phyloP scores from a whole-genome alignment of 164 flowering plant species.

The Nymphaea colorata region DNA sequence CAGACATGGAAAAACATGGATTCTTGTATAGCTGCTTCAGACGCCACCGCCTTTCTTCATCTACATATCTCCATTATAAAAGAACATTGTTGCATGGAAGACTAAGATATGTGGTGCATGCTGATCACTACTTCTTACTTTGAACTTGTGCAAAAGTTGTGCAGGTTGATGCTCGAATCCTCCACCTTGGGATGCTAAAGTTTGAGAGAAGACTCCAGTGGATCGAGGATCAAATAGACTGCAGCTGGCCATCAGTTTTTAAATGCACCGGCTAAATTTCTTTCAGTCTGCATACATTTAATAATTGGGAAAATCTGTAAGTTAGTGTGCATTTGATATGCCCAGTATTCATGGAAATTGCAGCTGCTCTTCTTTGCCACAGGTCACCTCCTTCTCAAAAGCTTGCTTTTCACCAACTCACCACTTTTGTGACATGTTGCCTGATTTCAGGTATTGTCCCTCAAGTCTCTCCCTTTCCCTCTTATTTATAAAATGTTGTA shows the following conservation, averaged over 20 bases:
- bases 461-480: too few relatives aligned
- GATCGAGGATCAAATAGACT: constrained; percentile 45
- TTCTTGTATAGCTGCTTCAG: constrained; percentile 70
- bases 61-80: constrained; percentile 42
- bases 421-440: too few relatives aligned
- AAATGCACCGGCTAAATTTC: background rate
- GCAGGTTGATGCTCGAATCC: constrained; percentile 43
- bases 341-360: too few relatives aligned
- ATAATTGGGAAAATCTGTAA: background rate
- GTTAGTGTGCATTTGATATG: too few relatives aligned
- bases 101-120: constrained; percentile 56
- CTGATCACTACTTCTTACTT: constrained; percentile 81
- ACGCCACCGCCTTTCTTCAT: constrained; percentile 23
- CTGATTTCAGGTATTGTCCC: too few relatives aligned
- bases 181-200: constrained; percentile 52
- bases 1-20: constrained; percentile 64
- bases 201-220: constrained; percentile 61
- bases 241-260: constrained; percentile 18
- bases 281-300: too few relatives aligned
- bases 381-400: too few relatives aligned
- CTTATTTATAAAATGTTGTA: too few relatives aligned
- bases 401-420: too few relatives aligned
- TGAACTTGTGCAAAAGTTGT: constrained; percentile 65
- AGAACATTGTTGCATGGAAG: constrained; percentile 42
- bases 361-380: too few relatives aligned